phyloP scores from a whole-genome alignment of 306 rosid species.

The Ormosia semicastrata region DNA sequence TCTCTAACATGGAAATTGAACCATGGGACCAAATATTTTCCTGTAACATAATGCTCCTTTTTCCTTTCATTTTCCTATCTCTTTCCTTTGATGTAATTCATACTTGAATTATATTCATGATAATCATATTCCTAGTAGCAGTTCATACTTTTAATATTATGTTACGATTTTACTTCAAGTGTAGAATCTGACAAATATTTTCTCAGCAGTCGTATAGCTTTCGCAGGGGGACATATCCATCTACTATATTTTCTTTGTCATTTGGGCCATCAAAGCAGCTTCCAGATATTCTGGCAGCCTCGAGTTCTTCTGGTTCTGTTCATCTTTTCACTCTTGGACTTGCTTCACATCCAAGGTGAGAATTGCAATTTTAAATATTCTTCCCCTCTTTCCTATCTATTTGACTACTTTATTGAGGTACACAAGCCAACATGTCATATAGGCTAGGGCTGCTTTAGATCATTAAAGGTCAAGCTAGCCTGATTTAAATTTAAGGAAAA shows the following conservation, averaged over 20 bases:
- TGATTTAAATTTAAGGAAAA: constrained; percentile 1
- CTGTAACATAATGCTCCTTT: not conserved
- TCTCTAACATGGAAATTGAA: not conserved
- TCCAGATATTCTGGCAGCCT: constrained; percentile 88
- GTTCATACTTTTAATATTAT: constrained; percentile 3
- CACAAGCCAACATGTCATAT: constrained; percentile 6
- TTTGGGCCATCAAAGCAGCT: constrained; percentile 77
- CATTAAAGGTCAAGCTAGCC: not conserved
- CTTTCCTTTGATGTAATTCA: not conserved
- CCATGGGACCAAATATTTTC: not conserved
- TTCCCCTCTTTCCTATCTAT: not conserved
- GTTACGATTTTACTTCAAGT: not conserved
- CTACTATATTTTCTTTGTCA: constrained; percentile 85
- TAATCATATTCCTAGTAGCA: constrained; percentile 4
- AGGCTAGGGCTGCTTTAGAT: constrained; percentile 18
- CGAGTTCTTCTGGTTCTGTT: constrained; percentile 92
- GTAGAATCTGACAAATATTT: constrained; percentile 34
- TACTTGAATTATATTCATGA: not conserved
- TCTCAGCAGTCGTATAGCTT: constrained; percentile 80
- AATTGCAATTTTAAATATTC: constrained; percentile 20
- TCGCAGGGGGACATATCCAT: constrained; percentile 90
- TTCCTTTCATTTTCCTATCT: not conserved
- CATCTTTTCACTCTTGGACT: constrained; percentile 83
- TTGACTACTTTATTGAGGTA: constrained; percentile 4
- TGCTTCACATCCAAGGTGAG: constrained; percentile 67